phyloP scores from a whole-genome alignment of 768 basidiomycete genomes.

The Mycena metata region DNA sequence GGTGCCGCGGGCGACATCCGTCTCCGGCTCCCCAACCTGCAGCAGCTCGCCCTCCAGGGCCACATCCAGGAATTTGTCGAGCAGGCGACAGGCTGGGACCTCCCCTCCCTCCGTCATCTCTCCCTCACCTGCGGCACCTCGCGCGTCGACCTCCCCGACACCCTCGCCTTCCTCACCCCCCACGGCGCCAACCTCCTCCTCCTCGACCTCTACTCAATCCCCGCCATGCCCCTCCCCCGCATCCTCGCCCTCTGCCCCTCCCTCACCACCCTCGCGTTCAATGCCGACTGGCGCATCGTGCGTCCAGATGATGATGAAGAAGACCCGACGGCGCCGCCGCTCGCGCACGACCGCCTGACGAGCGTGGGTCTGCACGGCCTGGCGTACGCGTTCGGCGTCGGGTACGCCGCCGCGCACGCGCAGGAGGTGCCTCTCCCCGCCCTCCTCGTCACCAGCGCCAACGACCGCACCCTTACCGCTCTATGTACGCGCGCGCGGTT shows the following conservation, averaged over 20 bases:
- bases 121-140: conserved; percentile 66
- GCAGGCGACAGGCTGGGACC: conserved; percentile 74
- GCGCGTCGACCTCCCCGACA: conserved; percentile 68
- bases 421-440: conserved; percentile 61
- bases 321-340: conserved; percentile 56
- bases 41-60: conserved; percentile 75
- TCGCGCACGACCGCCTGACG: conserved; percentile 68
- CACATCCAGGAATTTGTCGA: conserved; percentile 76
- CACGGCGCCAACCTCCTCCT: conserved; percentile 72
- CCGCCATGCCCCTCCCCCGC: conserved; percentile 66
- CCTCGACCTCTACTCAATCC: conserved; percentile 76
- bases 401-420: conserved; percentile 60
- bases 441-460: conserved; percentile 64
- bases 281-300: conserved; percentile 78
- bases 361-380: conserved; percentile 80
- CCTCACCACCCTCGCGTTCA: conserved; percentile 76
- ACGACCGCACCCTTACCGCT: conserved; percentile 76
- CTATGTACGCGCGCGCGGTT: conserved; percentile 64
- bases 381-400: conserved; percentile 77
- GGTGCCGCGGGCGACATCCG: conserved; percentile 73
- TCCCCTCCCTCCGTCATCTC: conserved; percentile 71
- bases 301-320: conserved; percentile 47
- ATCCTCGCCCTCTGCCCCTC: conserved; percentile 76
- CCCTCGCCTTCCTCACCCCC: conserved; percentile 66
- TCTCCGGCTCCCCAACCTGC: conserved; percentile 66